These are phyloP conservation scores for Podospora fimiseda DNA, from an alignment of 495 filamentous ascomycete species.

Conservation along the genomic window DNA sequence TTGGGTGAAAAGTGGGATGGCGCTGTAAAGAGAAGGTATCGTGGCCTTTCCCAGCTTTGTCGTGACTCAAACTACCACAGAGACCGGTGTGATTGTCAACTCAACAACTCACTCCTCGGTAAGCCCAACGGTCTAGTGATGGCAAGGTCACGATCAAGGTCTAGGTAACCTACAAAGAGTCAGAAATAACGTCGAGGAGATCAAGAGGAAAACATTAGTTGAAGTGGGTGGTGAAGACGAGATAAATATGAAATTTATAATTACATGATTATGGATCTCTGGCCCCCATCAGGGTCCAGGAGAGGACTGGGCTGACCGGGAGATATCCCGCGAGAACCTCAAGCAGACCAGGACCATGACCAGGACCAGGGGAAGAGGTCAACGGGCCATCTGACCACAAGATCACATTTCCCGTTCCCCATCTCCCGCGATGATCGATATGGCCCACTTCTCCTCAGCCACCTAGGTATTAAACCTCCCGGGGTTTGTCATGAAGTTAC, in stretches of 20 bases:
- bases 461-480: too few relatives aligned
- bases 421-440: conserved; percentile 2
- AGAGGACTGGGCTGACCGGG: not conserved
- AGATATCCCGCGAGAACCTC: not conserved
- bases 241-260: too few relatives aligned
- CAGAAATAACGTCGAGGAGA: not conserved
- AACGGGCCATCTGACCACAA: not conserved
- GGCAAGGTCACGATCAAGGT: not conserved
- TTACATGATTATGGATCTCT: too few relatives aligned
- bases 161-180: not conserved
- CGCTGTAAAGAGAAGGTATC: not conserved
- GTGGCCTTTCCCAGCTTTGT: not conserved
- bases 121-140: not conserved
- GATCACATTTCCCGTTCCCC: conserved; percentile 1
- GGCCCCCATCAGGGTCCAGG: not conserved
- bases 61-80: not conserved
- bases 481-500: not conserved
- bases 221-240: too few relatives aligned
- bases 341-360: not conserved
- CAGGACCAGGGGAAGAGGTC: conserved; percentile 1
- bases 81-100: not conserved
- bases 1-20: not conserved
- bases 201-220: too few relatives aligned
- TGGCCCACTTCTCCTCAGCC: not conserved
- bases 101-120: not conserved